Evolutionary conservation across 352 stramenopile genomes (phyloP).

Genomic region (Globisporangium recalcitrans): DNA sequence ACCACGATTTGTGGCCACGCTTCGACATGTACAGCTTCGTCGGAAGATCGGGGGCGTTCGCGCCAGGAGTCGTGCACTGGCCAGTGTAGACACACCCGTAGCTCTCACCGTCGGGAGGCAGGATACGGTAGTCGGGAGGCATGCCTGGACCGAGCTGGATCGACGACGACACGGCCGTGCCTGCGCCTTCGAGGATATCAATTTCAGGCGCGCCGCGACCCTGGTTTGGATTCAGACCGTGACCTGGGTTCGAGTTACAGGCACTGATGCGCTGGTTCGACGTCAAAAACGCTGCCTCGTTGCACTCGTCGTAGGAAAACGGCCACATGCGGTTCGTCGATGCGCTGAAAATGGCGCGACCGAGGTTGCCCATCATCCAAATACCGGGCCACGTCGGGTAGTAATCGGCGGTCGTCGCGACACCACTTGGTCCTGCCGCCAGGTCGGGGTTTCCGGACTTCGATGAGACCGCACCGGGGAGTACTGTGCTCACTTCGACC

Average conservation of each 20-base stretch:
- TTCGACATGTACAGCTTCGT: conserved; percentile 33
- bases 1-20: conserved; percentile 63
- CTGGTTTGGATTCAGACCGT: conserved; percentile 82
- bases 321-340: conserved; percentile 94
- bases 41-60: conserved; percentile 40
- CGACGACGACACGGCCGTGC: conserved; percentile 83
- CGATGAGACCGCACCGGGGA: conserved; percentile 67
- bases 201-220: conserved; percentile 94
- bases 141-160: conserved; percentile 85
- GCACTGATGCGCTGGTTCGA: conserved; percentile 77
- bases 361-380: conserved; percentile 95
- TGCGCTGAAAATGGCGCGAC: conserved; percentile 92
- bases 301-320: conserved; percentile 93
- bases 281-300: conserved; percentile 57
- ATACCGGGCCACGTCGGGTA: conserved; percentile 92
- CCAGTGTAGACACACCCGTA: conserved; percentile 35
- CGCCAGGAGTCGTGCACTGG: conserved; percentile 34
- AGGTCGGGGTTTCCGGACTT: conserved; percentile 43
- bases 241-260: conserved; percentile 90
- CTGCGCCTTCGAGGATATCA: conserved; percentile 90
- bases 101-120: conserved; percentile 13
- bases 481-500: conserved; percentile 84
- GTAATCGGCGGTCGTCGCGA: conserved; percentile 49
- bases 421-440: conserved; percentile 37
- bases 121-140: conserved; percentile 39